These are phyloP conservation scores for Stephania japonica DNA, from an alignment of 164 flowering plant species.

Conservation along the genomic window DNA sequence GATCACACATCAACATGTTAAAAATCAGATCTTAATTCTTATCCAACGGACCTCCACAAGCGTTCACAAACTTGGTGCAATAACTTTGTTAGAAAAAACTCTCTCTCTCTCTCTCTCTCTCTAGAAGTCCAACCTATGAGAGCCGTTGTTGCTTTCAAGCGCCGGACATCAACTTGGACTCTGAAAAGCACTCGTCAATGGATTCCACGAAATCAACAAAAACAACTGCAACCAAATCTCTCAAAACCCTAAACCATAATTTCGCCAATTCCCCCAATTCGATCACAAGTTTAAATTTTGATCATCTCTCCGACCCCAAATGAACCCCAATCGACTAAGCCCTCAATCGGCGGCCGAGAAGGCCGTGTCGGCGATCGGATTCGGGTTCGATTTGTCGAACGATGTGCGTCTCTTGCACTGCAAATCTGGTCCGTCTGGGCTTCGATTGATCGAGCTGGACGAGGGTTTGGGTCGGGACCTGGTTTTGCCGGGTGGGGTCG, in stretches of 20 bases:
- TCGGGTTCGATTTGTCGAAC: constrained; percentile 56
- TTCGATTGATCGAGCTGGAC: constrained; percentile 59
- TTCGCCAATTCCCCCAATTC: not conserved
- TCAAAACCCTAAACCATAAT: not conserved
- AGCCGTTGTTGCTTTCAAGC: too few species aligned
- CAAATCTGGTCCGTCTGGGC: constrained; percentile 45
- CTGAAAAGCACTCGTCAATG: not conserved
- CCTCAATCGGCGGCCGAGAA: constrained; percentile 65
- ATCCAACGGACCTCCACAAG: too few species aligned
- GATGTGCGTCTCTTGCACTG: constrained; percentile 57
- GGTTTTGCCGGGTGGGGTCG: constrained; percentile 62
- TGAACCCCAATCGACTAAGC: constrained; percentile 13
- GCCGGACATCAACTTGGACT: too few species aligned
- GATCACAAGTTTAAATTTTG: not conserved
- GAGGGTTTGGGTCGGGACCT: constrained; percentile 30
- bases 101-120: too few species aligned
- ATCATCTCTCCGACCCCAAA: not conserved
- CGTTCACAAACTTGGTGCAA: too few species aligned
- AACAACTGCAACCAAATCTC: not conserved
- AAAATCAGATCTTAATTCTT: too few species aligned
- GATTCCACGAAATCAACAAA: not conserved
- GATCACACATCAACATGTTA: too few species aligned
- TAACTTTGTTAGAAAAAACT: too few species aligned
- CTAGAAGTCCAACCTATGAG: too few species aligned
- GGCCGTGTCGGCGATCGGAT: constrained; percentile 69